phyloP scores from a whole-genome alignment of 192 early-diverging fungal genomes.

The Rhizoclosmatium globosum region DNA sequence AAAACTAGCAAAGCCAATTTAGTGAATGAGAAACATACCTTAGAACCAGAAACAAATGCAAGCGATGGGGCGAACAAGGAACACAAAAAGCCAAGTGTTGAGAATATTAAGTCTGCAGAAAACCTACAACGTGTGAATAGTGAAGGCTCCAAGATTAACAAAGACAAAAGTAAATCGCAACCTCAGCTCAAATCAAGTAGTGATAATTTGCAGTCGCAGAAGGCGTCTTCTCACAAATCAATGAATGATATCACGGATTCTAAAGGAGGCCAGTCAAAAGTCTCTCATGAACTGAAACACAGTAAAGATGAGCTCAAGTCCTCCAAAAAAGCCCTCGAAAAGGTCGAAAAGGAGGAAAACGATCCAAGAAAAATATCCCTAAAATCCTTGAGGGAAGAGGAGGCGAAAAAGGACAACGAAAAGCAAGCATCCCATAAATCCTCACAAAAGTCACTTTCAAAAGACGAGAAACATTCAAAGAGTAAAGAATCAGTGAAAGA shows the following conservation, averaged over 20 bases:
- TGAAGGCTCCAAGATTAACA: too few species aligned
- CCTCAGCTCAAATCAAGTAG: too few species aligned
- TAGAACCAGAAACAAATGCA: too few species aligned
- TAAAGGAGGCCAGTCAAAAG: neutral
- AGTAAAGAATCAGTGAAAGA: constrained; percentile 11
- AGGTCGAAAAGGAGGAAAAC: neutral
- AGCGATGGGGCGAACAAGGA: too few species aligned
- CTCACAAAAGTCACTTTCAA: constrained; percentile 3
- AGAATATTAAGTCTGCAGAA: too few species aligned
- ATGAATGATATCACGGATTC: constrained; percentile 5
- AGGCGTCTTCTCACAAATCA: constrained; percentile 12
- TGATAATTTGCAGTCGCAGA: neutral
- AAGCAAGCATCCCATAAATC: constrained; percentile 11
- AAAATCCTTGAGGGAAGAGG: constrained; percentile 3
- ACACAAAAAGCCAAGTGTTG: too few species aligned
- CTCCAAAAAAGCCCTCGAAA: constrained; percentile 5
- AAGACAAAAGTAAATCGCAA: too few species aligned
- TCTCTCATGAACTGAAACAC: neutral
- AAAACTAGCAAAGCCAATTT: too few species aligned
- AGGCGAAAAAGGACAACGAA: neutral
- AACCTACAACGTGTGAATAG: too few species aligned
- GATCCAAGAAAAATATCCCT: neutral
- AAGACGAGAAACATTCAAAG: neutral
- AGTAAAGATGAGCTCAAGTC: neutral
- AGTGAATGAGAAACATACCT: too few species aligned